Evolutionary conservation across 2,329 filamentous ascomycete genomes (phyloP).

Genomic region (Tolypocladium tundrense): DNA sequence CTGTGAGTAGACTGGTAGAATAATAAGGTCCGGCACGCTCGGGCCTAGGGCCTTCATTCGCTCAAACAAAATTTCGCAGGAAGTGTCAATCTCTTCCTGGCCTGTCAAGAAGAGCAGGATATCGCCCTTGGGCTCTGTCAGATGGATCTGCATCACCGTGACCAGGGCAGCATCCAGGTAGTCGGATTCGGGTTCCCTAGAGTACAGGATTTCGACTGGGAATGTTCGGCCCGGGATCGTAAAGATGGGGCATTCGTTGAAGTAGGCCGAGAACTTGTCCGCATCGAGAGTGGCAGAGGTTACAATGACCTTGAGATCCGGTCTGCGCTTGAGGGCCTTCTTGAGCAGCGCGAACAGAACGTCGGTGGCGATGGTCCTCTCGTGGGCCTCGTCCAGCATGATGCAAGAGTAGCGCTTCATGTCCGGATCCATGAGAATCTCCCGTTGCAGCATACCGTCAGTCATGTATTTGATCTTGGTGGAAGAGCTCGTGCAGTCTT

Average conservation of each 20-base stretch:
- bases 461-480: slow-evolving; percentile 99
- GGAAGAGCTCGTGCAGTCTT: slow-evolving; percentile 77
- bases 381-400: slow-evolving; percentile 97
- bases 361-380: slow-evolving; percentile 91
- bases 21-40: slow-evolving; percentile 81
- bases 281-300: slow-evolving; percentile 94
- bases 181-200: slow-evolving; percentile 86
- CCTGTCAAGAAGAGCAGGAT: slow-evolving; percentile 96
- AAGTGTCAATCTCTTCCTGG: slow-evolving; percentile 94
- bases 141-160: slow-evolving; percentile 96
- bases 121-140: slow-evolving; percentile 85
- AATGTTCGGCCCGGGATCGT: slow-evolving; percentile 92
- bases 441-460: slow-evolving; percentile 93
- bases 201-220: slow-evolving; percentile 94
- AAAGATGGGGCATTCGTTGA: slow-evolving; percentile 92
- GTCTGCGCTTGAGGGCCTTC: slow-evolving; percentile 76
- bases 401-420: slow-evolving; percentile 87
- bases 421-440: slow-evolving; percentile 86
- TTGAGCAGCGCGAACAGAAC: slow-evolving; percentile 91
- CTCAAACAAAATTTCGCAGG: slow-evolving; percentile 85
- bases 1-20: slow-evolving; percentile 92
- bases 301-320: slow-evolving; percentile 89
- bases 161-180: slow-evolving; percentile 91
- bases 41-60: slow-evolving; percentile 93
- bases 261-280: slow-evolving; percentile 95